Percentiles rank a stretch among this genome's conserved stretches.
These are phyloP conservation scores for Sporothrix curviconia DNA, from an alignment of 2,329 filamentous ascomycete species.

Conservation along the genomic window DNA sequence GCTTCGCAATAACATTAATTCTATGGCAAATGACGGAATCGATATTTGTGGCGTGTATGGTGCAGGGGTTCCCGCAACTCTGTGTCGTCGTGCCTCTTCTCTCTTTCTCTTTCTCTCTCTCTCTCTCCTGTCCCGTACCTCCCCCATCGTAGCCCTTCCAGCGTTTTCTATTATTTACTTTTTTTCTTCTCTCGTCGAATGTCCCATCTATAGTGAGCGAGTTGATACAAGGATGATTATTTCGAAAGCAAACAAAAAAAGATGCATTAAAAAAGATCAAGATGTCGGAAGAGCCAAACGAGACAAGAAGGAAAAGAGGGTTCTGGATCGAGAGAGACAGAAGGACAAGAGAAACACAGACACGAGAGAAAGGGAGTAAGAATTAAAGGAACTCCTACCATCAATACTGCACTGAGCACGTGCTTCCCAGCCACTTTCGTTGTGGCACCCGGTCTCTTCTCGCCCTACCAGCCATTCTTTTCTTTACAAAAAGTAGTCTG, in stretches of 20 bases:
- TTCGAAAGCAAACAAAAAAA: not conserved
- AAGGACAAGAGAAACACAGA: not conserved
- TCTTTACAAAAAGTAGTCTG: constrained; percentile 14
- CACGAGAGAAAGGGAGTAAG: not conserved
- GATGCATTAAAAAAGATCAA: not conserved
- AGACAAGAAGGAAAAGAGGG: not conserved
- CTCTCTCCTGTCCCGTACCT: not conserved
- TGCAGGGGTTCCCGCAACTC: too few relatives aligned
- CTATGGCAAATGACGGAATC: too few relatives aligned
- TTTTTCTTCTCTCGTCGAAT: not conserved
- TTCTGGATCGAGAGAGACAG: not conserved
- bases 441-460: not conserved
- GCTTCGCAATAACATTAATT: too few relatives aligned
- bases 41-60: too few relatives aligned
- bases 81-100: too few relatives aligned
- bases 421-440: not conserved
- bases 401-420: not conserved
- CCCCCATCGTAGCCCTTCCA: not conserved
- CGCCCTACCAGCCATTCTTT: not conserved
- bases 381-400: not conserved
- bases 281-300: not conserved
- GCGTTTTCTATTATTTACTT: not conserved
- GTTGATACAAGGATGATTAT: not conserved
- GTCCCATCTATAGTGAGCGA: not conserved
- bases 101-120: not conserved